Evolutionary conservation across 176 grass and related monocot genomes (phyloP).

Genomic region (Panicum miliaceum): DNA sequence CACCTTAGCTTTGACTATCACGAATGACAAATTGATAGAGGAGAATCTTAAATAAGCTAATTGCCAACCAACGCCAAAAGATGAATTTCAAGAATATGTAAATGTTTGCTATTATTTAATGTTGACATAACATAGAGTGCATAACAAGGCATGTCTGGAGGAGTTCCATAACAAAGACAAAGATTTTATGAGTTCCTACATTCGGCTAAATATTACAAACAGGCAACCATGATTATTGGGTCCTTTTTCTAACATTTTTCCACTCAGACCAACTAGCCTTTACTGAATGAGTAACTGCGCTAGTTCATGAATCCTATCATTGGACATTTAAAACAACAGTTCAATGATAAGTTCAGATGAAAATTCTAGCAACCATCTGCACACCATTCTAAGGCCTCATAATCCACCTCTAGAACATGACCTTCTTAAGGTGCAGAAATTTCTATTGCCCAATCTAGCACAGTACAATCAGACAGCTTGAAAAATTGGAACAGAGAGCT

Average conservation of each 20-base stretch:
- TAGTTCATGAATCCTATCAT: background rate
- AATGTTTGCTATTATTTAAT: background rate
- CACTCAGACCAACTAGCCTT: background rate
- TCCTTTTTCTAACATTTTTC: background rate
- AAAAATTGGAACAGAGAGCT: background rate
- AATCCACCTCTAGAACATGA: background rate
- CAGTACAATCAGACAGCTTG: background rate
- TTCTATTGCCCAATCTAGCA: background rate
- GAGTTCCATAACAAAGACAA: conserved; percentile 23
- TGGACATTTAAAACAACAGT: background rate
- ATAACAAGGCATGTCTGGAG: background rate
- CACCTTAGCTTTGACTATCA: conserved; percentile 3
- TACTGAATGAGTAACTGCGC: background rate
- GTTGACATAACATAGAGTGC: conserved; percentile 1
- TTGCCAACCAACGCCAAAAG: background rate
- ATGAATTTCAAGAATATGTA: background rate
- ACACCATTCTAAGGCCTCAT: background rate
- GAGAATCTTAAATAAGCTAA: conserved; percentile 13
- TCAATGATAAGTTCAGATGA: conserved; percentile 12
- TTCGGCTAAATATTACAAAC: background rate
- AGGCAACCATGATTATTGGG: background rate
- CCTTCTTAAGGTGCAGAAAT: background rate
- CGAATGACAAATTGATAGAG: background rate
- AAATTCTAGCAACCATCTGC: background rate
- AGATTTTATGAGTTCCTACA: conserved; percentile 21